Evolutionary conservation across 345 rosid genomes (phyloP), one percentile per base, ranked within the genome.

Genomic region (Pistacia vera): DNA sequence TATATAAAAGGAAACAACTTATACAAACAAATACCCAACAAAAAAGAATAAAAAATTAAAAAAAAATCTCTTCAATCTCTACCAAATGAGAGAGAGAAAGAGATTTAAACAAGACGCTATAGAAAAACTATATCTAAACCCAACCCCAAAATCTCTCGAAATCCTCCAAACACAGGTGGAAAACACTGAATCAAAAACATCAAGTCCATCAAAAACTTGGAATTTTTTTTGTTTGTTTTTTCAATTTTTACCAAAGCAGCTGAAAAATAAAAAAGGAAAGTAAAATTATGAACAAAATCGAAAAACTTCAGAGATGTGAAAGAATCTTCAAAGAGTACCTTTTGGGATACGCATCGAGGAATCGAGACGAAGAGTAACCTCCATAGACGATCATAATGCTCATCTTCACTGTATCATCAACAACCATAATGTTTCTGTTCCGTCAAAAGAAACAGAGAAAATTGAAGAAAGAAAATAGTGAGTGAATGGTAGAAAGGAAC

Each of bases 161-260:
- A 86, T 60, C 88, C 90, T 65, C 88, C 92, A 80, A 86, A 86
- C 63, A 85, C 78, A 63, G 88, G 86, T 38, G 86, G 84, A 63
- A 85, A 86, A 76, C 77, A 71, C 81, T 71, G 81, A 80, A 83
- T 71, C 81, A 83, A 66, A 48, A 69, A 35, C 80, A 74, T 58
- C 83, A 78, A 81, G 78, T 80, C 86, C 88, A 88, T 88, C 70
- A 68, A 80, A 81, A 58, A 68, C 41, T 64, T 54, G 56, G 63
- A 62, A 58, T 44, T 14, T 51, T 49, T 44, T 61, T 36, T 51
- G 57, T 62, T 20, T 65, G 46, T 57, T 44, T 5, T 13, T 33
- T 46, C 63, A n/a, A 36, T 13, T 51, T 62, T 18, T 13, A n/a
- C 22, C 64, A 41, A 5, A 46, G 30, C 36, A 51, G 7, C n/a